Evolutionary conservation across 2,329 filamentous ascomycete genomes (phyloP), one percentile per base, ranked within the genome.

Genomic region (Fusarium neocosmosporiellum): DNA sequence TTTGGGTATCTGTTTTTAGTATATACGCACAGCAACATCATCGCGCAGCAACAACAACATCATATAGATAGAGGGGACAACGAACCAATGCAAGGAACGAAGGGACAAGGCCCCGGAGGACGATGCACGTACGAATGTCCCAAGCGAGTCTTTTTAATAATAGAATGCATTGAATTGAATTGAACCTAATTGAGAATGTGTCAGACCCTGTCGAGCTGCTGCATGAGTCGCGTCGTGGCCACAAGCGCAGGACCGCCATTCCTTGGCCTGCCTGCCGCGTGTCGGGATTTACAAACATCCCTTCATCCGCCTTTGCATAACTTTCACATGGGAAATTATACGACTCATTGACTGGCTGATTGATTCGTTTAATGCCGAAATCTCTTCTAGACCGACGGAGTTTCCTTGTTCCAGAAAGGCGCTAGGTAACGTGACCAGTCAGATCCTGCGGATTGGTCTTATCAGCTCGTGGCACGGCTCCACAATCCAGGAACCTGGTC

Each of bases 401-500:
- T 60, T 31, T 50, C 67, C 50, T 67, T 70, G 53, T 61, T 73
- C 70, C 71, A 69, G 69, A 67, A 62, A 20, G 13, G 14, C 66
- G 63, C 70, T 50, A 69, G 37, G 63, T 59, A 74, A 69, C 70
- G 72, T 75, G 72, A 68, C 59, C 59, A 55, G 24, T 24, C 54
- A 67, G 57, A 70, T 36, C n/a, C 59, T 62, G 67, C 59, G 37
- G 64, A 62, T 60, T 53, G 64, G 67, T 39, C 54, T 41, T 62
- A 41, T 62, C 57, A 67, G 66, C 66, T 48, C 27, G 27, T 36
- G 43, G 43, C 43, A 48, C 31, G 39, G 37, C 63, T 65, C 70
- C 70, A 73, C 70, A 59, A 37, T 46, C 60, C 59, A 73, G 70
- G 70, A 66, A 72, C 70, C 67, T 50, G 59, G 55, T 59, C 46